Conservation (phyloP, 2,329 filamentous ascomycete genomes). For the Epichloe gansuensis region DNA sequence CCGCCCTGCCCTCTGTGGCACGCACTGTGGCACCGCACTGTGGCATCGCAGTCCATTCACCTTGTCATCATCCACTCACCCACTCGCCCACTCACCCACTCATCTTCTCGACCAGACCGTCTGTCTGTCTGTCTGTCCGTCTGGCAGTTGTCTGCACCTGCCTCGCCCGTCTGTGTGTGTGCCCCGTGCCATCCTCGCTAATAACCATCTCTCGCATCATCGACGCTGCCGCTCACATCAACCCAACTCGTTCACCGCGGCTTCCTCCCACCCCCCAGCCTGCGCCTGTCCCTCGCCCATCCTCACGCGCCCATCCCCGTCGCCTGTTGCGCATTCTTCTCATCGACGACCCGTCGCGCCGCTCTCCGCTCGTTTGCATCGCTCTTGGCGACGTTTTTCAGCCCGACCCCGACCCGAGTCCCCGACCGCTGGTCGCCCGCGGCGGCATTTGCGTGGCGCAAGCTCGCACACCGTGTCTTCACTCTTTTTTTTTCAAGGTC, state of each 20-base stretch:
- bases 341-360: background rate
- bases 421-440: constrained; percentile 6
- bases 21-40: background rate
- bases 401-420: constrained; percentile 5
- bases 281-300: background rate
- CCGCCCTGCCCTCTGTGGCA: background rate
- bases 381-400: background rate
- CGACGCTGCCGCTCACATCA: background rate
- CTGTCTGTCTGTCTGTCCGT: background rate
- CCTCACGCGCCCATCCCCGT: constrained; percentile 1
- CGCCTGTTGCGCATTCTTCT: background rate
- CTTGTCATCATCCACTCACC: too few relatives aligned
- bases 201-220: constrained; percentile 3
- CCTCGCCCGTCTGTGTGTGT: background rate
- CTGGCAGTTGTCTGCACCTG: background rate
- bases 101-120: background rate
- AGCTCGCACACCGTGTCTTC: constrained; percentile 11
- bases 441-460: constrained; percentile 20
- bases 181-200: background rate
- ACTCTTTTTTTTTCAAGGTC: constrained; percentile 3
- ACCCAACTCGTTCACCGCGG: constrained; percentile 1
- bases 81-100: too few relatives aligned
- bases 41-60: background rate
- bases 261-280: background rate
- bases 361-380: background rate